phyloP scores from a whole-genome alignment of 176 grass and related monocot genomes.

The Oryza brachyantha region DNA sequence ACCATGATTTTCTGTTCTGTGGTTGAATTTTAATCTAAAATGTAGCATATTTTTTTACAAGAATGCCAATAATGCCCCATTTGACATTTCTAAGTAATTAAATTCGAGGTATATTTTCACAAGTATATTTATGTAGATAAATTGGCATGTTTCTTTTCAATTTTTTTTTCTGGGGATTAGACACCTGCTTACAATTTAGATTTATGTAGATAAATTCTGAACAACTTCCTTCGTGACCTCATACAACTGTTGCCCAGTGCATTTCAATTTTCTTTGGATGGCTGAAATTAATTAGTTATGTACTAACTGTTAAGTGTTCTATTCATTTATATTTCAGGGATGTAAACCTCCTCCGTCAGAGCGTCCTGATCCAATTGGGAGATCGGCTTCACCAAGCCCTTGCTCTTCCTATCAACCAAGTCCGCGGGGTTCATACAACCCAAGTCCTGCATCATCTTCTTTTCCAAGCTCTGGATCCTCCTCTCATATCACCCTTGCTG shows the following conservation, averaged over 20 bases:
- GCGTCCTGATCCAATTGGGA: conserved; percentile 41
- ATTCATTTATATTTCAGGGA: conserved; percentile 45
- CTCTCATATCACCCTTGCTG: conserved; percentile 52
- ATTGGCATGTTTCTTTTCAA: conserved; percentile 4
- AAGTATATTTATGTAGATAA: background rate
- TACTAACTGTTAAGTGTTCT: background rate
- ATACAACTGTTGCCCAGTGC: background rate
- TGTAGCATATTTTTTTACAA: background rate
- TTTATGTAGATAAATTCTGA: no score
- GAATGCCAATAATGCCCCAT: background rate
- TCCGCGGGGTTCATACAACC: conserved; percentile 66
- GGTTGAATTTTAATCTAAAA: background rate
- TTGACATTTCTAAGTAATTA: background rate
- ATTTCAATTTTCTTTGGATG: conserved; percentile 4
- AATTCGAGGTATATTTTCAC: background rate
- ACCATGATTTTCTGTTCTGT: background rate
- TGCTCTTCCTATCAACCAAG: conserved; percentile 79
- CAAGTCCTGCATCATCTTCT: conserved; percentile 65
- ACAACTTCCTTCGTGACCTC: background rate
- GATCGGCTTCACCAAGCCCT: conserved; percentile 64
- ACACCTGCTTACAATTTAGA: no score
- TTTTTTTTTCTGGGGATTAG: background rate
- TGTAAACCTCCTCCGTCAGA: conserved; percentile 44
- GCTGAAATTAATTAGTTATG: background rate
- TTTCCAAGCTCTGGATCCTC: conserved; percentile 73